Percentiles rank a stretch among this genome's conserved stretches.
These are phyloP conservation scores for Thozetella sp. DNA, from an alignment of 495 filamentous ascomycete genomes.

Conservation along the genomic window DNA sequence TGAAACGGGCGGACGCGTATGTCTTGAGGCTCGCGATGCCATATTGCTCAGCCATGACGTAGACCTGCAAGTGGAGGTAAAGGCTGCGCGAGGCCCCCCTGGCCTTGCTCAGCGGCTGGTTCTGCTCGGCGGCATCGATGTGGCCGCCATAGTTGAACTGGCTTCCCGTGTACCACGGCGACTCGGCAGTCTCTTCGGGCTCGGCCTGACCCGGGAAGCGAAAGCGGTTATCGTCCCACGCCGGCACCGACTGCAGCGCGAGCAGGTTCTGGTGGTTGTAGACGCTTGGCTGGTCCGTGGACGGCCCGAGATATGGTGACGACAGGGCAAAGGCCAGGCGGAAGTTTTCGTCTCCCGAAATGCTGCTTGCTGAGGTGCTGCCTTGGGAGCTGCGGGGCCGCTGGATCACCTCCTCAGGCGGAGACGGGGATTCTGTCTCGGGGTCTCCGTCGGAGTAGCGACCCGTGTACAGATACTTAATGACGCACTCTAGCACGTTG, in stretches of 20 bases:
- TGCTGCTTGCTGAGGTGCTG: neutral
- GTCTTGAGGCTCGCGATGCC: neutral
- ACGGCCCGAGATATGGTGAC: neutral
- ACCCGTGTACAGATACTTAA: neutral
- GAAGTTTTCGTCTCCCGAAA: neutral
- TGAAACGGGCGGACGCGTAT: neutral
- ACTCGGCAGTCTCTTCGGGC: neutral
- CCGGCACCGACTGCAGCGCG: neutral
- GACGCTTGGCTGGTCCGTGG: neutral
- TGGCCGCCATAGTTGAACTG: conserved; percentile 2
- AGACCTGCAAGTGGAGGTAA: conserved; percentile 1
- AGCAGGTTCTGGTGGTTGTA: conserved; percentile 2
- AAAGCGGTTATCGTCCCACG: neutral
- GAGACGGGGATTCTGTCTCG: neutral
- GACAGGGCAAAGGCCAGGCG: neutral
- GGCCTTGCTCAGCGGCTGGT: neutral
- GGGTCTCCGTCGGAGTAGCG: conserved; percentile 1
- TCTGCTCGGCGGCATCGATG: neutral
- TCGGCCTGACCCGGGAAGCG: neutral
- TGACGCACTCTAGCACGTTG: neutral
- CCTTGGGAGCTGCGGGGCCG: neutral
- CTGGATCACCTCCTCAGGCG: neutral
- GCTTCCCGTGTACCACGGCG: conserved; percentile 1
- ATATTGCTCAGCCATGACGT: neutral
- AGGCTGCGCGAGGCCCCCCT: neutral